Evolutionary conservation across 2,329 filamentous ascomycete species (phyloP), one percentile per base, ranked within the genome.

Genomic region (Emydomyces testavorans): DNA sequence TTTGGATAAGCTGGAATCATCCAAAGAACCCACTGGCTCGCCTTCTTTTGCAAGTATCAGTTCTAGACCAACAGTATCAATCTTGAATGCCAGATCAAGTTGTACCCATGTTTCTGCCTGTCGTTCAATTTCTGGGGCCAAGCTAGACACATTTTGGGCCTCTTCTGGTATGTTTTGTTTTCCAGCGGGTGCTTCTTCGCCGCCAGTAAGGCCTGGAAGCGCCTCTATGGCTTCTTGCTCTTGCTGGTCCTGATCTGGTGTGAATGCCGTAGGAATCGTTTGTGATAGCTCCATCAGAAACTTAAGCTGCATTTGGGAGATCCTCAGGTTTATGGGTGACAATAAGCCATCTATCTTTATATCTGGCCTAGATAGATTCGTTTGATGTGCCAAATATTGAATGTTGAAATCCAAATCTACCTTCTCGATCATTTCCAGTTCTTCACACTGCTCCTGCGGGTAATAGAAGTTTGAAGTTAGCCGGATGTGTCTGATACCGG

Each of bases 361-460:
- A 59, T 98, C 90, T 0, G 92, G 92, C 32, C 90, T 78, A 59
- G 92, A 82, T 46, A 77, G 72, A 11, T 83, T 84, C 26, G 77
- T 65, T 56, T 79, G 80, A 61, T 98, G 92, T 61, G 96, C 90
- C 0, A 89, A 79, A 65, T 95, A 90, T 2, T 84, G 93, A 54
- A 98, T 82, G 52, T 85, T 85, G 68, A 98, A 95, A 40, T 85
- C 85, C 20, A 99, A 71, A 62, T 98, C 92, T 10, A 98, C 88
- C 57, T 95, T 88, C 59, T 98, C 89, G 56, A 99, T 94, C 71
- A 99, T 83, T 62, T 98, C 87, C 6, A 98, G 72, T 62, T 94
- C 88, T 64, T 98, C 92, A 0, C 79, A 78, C 49, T 77, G 68
- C 28, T 80, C 77, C 2, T 80, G 74, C 0, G 78, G 65, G 57